Percentiles rank a stretch among this genome's conserved stretches.
Conservation (phyloP, 805 yeast species). For the Lipomyces starkeyi region DNA sequence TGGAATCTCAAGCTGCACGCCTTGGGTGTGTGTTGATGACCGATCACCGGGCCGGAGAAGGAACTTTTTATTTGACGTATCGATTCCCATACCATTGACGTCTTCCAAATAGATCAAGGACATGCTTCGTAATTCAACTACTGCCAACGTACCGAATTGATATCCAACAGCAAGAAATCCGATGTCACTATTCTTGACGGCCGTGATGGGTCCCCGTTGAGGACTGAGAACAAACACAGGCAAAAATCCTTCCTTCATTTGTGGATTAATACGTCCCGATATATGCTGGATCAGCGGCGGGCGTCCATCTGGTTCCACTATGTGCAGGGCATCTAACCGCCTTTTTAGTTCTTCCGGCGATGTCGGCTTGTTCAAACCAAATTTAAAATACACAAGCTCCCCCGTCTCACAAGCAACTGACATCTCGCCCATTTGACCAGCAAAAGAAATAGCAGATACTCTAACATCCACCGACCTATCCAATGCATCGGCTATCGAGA, state of each 20-base stretch:
- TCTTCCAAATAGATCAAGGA: conserved; percentile 51
- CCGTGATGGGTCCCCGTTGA: conserved; percentile 58
- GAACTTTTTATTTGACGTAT: conserved; percentile 16
- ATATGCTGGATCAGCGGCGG: conserved; percentile 27
- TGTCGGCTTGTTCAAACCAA: conserved; percentile 56
- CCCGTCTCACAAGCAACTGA: conserved; percentile 72
- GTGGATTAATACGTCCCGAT: conserved; percentile 21
- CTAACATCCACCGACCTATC: conserved; percentile 54
- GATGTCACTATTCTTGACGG: conserved; percentile 69
- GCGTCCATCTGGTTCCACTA: conserved; percentile 18
- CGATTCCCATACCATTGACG: conserved; percentile 16
- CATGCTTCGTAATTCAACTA: conserved; percentile 72
- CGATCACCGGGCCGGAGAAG: conserved; percentile 16
- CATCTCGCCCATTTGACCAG: conserved; percentile 59
- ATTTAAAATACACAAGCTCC: conserved; percentile 76
- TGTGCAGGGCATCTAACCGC: conserved; percentile 12
- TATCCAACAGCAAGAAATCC: conserved; percentile 88
- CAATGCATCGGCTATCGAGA: conserved; percentile 59
- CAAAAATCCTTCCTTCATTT: conserved; percentile 59
- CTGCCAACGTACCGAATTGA: conserved; percentile 71
- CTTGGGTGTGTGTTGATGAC: neutral
- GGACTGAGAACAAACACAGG: conserved; percentile 58
- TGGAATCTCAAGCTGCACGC: conserved; percentile 44
- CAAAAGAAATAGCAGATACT: conserved; percentile 69
- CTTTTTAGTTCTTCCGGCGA: conserved; percentile 17